Evolutionary conservation across 495 filamentous ascomycete species (phyloP).

Genomic region (Hypoxylon fuscum): DNA sequence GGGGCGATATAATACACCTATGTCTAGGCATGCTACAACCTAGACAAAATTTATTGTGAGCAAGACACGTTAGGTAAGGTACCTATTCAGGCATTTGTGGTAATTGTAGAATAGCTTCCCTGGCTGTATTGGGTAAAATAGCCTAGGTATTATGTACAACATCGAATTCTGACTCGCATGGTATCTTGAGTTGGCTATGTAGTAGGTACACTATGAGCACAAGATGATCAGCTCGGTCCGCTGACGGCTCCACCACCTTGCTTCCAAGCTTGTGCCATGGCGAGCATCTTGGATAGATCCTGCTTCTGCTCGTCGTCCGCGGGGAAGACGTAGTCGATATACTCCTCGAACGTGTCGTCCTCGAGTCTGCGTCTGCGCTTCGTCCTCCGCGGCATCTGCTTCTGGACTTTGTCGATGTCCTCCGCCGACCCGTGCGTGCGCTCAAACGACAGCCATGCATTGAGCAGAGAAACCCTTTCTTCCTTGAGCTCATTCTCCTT

Average conservation of each 20-base stretch:
- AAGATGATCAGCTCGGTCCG: conserved; percentile 5
- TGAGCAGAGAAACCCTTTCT: conserved; percentile 88
- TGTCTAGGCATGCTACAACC: neutral
- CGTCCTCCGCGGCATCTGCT: conserved; percentile 90
- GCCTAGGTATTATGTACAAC: conserved; percentile 23
- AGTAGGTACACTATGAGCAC: conserved; percentile 1
- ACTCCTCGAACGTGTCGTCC: conserved; percentile 96
- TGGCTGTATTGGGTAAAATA: conserved; percentile 8
- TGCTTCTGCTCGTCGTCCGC: conserved; percentile 90
- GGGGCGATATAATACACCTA: neutral
- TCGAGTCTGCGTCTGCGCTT: conserved; percentile 95
- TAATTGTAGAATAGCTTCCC: conserved; percentile 4
- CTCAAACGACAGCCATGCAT: conserved; percentile 92
- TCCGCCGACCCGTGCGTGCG: conserved; percentile 78
- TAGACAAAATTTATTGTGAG: too few relatives aligned
- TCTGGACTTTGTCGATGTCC: conserved; percentile 85
- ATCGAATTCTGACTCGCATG: conserved; percentile 11
- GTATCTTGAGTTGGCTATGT: conserved; percentile 6
- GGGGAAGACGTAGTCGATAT: conserved; percentile 96
- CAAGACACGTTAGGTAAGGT: too few relatives aligned
- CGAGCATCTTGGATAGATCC: conserved; percentile 82
- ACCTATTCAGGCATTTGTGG: neutral
- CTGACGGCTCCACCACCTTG: conserved; percentile 55
- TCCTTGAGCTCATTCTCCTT: conserved; percentile 94
- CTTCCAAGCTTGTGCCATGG: conserved; percentile 91